These are phyloP conservation scores for Sanguinoderma infundibulare DNA, from an alignment of 1,284 basidiomycete genomes.

Conservation along the genomic window DNA sequence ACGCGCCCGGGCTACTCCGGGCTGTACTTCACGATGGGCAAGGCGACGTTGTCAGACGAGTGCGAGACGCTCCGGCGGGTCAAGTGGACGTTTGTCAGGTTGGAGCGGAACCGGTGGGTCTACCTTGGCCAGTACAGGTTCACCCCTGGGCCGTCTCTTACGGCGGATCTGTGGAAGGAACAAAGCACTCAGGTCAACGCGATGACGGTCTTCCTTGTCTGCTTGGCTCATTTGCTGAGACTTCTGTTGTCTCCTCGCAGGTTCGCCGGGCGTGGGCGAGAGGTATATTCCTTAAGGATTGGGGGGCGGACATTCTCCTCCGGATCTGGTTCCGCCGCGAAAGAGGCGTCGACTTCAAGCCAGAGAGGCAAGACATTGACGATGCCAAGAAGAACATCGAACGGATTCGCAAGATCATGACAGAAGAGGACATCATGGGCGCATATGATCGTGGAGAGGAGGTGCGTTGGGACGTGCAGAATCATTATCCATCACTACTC, in stretches of 20 bases:
- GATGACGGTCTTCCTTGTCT: background rate
- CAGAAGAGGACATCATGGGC: background rate
- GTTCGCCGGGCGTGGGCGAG: constrained; percentile 5
- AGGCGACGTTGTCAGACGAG: background rate
- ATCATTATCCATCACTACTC: too few species aligned
- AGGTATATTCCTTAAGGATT: background rate
- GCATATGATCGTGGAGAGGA: constrained; percentile 5
- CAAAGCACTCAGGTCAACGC: background rate
- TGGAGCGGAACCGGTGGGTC: background rate
- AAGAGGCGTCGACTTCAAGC: constrained; percentile 6
- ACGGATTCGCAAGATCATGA: background rate
- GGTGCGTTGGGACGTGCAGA: background rate
- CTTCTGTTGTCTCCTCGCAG: background rate
- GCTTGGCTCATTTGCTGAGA: background rate
- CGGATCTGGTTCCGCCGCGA: constrained; percentile 2
- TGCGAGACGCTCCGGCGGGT: background rate
- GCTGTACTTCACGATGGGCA: background rate
- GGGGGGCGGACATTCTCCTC: background rate
- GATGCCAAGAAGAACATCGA: background rate
- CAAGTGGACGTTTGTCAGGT: constrained; percentile 4
- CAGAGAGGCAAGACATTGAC: background rate
- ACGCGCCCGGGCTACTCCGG: constrained; percentile 8
- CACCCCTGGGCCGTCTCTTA: constrained; percentile 1
- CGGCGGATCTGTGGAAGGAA: background rate
- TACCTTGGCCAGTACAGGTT: constrained; percentile 11